Evolutionary conservation across 2,329 filamentous ascomycete genomes (phyloP).

Genomic region (Ophidiomyces ophidiicola): DNA sequence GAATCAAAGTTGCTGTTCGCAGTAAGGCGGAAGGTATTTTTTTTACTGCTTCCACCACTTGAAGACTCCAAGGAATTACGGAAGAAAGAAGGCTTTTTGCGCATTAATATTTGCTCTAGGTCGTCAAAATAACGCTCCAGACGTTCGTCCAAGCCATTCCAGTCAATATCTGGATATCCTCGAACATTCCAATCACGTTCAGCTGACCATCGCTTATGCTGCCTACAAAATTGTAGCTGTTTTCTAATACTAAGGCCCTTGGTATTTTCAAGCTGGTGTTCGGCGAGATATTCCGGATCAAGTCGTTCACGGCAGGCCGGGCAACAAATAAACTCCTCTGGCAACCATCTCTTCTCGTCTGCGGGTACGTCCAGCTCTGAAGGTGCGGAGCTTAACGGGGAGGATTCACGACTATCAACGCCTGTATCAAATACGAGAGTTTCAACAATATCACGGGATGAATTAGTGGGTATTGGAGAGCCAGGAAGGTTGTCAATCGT

Average conservation of each 20-base stretch:
- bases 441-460: conserved; percentile 16
- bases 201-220: conserved; percentile 49
- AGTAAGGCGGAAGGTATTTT: conserved; percentile 48
- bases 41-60: conserved; percentile 44
- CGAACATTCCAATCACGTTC: conserved; percentile 37
- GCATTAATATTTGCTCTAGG: conserved; percentile 41
- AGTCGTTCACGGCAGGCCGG: conserved; percentile 56
- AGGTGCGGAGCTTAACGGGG: conserved; percentile 23
- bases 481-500: conserved; percentile 19
- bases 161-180: conserved; percentile 61
- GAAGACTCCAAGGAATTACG: conserved; percentile 44
- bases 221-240: conserved; percentile 52
- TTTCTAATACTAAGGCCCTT: conserved; percentile 18
- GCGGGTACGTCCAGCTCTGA: conserved; percentile 17
- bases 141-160: conserved; percentile 49
- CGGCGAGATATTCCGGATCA: conserved; percentile 42
- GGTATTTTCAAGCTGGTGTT: conserved; percentile 32
- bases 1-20: conserved; percentile 37
- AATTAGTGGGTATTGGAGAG: conserved; percentile 21
- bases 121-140: conserved; percentile 45
- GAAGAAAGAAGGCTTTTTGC: conserved; percentile 47
- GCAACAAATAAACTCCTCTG: conserved; percentile 37
- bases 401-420: conserved; percentile 19
- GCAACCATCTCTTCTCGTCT: conserved; percentile 13
- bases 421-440: conserved; percentile 15